Percentiles rank a stretch among this genome's conserved stretches.
phyloP scores from a whole-genome alignment of 2,329 filamentous ascomycete species.

The Sarocladiaceae sp. region DNA sequence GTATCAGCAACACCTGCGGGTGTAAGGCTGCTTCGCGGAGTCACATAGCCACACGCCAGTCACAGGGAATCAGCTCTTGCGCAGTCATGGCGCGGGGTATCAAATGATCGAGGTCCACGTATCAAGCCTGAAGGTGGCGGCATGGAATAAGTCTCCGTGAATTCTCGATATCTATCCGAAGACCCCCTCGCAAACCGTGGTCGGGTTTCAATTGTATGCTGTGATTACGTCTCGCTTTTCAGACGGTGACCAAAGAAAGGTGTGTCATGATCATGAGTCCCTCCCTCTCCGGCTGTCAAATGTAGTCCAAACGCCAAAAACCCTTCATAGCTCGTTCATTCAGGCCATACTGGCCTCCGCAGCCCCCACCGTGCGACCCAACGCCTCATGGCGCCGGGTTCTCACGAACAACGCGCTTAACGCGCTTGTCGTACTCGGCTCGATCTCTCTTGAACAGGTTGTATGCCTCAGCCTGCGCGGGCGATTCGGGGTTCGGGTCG shows the following conservation, averaged over 20 bases:
- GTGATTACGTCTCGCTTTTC: neutral
- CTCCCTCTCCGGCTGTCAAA: neutral
- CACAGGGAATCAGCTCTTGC: no score
- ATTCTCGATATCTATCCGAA: neutral
- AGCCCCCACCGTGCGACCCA: no score
- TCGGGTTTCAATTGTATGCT: no score
- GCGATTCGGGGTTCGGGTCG: slow-evolving; percentile 94
- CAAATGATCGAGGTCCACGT: no score
- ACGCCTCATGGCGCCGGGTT: slow-evolving; percentile 65
- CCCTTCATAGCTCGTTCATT: neutral
- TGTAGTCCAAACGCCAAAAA: slow-evolving; percentile 9
- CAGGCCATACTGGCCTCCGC: neutral
- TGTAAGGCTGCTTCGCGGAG: no score
- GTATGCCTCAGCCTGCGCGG: slow-evolving; percentile 94
- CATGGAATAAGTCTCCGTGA: neutral
- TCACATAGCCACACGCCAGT: no score
- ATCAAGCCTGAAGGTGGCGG: no score
- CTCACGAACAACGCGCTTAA: slow-evolving; percentile 80
- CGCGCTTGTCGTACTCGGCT: slow-evolving; percentile 78
- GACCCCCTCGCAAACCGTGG: neutral
- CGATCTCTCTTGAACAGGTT: slow-evolving; percentile 92
- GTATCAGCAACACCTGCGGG: no score
- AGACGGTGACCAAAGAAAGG: neutral
- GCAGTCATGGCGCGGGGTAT: no score
- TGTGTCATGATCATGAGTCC: no score